Evolutionary conservation across 805 yeast species (phyloP).

Genomic region (Metschnikowia aberdeeniae): DNA sequence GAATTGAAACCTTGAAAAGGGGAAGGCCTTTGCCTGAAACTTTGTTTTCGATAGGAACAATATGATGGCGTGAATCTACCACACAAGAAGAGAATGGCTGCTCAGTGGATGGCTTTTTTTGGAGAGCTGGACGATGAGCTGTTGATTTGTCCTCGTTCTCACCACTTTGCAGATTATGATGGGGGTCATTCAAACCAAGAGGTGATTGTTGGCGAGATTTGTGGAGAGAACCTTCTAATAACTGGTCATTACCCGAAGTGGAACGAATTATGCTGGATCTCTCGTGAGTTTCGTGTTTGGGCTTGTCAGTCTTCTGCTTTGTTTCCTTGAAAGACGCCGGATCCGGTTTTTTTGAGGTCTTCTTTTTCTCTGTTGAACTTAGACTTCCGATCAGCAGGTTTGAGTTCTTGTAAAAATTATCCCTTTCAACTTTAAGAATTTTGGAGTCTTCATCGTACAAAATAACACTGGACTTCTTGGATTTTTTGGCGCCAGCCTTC

Average conservation of each 20-base stretch:
- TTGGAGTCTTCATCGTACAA: conserved; percentile 20
- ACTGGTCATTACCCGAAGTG: too few species aligned
- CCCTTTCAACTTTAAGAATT: conserved; percentile 6
- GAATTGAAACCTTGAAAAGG: conserved; percentile 30
- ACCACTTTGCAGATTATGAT: too few species aligned
- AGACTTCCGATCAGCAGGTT: background rate
- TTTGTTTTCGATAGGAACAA: conserved; percentile 31
- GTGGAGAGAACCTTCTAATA: too few species aligned
- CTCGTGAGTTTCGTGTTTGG: background rate
- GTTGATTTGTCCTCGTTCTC: too few species aligned
- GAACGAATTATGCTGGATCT: too few species aligned
- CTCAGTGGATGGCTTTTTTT: background rate
- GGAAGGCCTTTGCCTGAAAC: conserved; percentile 35
- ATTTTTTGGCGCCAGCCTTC: conserved; percentile 20
- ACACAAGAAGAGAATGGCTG: background rate
- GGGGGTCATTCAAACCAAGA: too few species aligned
- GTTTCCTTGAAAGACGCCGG: background rate
- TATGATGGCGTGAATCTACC: conserved; percentile 29
- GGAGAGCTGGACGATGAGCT: too few species aligned
- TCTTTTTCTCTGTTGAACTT: background rate
- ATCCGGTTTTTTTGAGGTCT: background rate
- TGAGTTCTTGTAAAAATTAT: background rate
- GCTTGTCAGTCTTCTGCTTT: background rate
- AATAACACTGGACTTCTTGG: conserved; percentile 20
- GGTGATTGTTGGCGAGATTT: too few species aligned